Base-by-base conservation (phyloP, 129 eudicot genomes). In the Lactuca saligna region DNA sequence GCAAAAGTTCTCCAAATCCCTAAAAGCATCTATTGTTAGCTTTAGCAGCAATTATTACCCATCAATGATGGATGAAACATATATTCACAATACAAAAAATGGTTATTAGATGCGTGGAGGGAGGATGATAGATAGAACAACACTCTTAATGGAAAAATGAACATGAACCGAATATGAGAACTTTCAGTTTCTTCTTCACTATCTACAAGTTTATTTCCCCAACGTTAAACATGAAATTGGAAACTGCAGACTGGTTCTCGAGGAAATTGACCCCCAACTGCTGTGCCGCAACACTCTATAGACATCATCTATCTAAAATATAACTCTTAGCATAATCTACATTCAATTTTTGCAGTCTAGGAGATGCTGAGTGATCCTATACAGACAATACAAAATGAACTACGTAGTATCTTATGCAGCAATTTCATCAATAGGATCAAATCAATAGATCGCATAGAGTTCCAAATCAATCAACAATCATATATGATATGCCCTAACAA, bases 371-470 rank as follows among this genome's bases (percentile, higher is more conserved):
- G 16, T 48, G 60, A 75, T 60, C 54, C 56, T 20, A 75, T 14
- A 50, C 15, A 75, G 62, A 20, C 34, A 46, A 67, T 48, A 53
- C 59, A 3, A 6, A 9, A 37, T 15, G 17, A 59, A 59, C 62
- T 66, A 15, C 74, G 60, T 17, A 74, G 57, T 67, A 58, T 58
- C 53, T 14, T 58, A 66, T 46, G 44, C 66, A 59, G 53, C 79
- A 66, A 66, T 35, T 35, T 57, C 62, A 49, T 49, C 68, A 58
- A 66, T 58, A 48, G 17, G 61, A 66, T 66, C 60, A 57, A 66
- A 75, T 66, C 73, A 57, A 66, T 65, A 67, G 74, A 66, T 75
- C 79, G 79, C 74, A 75, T 67, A 57, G 9, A 67, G 61, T 50
- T 33, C 56, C 10, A 66, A 37, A 75, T 75, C 73, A 57, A 75